Evolutionary conservation across 176 grass and related monocot species (phyloP).

Genomic region (Oropetium thomaeum): DNA sequence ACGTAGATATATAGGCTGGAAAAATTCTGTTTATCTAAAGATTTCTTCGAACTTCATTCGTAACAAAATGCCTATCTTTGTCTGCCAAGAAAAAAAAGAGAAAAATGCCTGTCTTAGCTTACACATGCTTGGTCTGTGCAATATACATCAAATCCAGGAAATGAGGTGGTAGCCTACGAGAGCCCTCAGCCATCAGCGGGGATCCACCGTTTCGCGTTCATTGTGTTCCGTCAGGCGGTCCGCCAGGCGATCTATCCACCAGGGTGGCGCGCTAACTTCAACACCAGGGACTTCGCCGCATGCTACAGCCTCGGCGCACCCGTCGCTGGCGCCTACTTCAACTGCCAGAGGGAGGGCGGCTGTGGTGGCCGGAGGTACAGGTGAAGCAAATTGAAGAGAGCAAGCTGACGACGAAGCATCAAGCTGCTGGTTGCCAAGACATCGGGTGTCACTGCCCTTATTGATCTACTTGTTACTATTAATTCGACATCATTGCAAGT

Average conservation of each 20-base stretch:
- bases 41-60: neutral
- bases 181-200: constrained; percentile 43
- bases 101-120: neutral
- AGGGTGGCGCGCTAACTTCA: constrained; percentile 77
- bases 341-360: constrained; percentile 71
- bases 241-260: constrained; percentile 52
- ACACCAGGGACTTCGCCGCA: constrained; percentile 53
- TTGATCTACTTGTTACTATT: neutral
- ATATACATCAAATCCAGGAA: constrained; percentile 30
- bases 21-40: neutral
- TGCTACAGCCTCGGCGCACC: constrained; percentile 47
- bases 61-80: too few relatives aligned
- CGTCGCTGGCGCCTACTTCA: constrained; percentile 52
- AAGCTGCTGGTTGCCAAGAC: neutral
- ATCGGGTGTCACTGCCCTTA: neutral
- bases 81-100: too few relatives aligned
- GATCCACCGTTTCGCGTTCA: constrained; percentile 66
- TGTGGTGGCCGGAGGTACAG: constrained; percentile 69
- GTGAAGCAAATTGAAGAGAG: neutral
- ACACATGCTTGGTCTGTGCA: neutral
- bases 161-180: constrained; percentile 51
- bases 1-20: too few relatives aligned
- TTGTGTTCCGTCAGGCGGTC: constrained; percentile 51
- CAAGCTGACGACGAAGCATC: neutral
- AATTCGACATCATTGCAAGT: neutral